Conservation (phyloP, 805 yeast species). For the Jamesozyma hellenica region DNA sequence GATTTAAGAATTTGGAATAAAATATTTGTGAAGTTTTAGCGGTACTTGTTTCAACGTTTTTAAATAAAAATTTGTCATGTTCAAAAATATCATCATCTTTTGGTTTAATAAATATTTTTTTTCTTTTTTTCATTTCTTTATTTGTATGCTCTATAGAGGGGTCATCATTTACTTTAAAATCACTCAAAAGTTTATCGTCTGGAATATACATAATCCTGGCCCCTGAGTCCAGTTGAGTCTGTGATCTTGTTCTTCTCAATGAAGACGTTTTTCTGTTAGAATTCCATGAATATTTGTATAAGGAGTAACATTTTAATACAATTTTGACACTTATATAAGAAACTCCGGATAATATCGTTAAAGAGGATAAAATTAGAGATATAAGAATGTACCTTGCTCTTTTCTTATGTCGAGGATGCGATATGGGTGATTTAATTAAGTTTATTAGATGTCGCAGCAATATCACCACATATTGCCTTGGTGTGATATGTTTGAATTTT, state of each 20-base stretch:
- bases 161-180: background rate
- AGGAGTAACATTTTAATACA: constrained; percentile 6
- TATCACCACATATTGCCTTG: constrained; percentile 9
- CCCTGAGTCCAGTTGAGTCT: constrained; percentile 22
- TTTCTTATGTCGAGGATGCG: constrained; percentile 15
- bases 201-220: constrained; percentile 27
- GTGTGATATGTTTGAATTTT: constrained; percentile 11
- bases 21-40: constrained; percentile 25
- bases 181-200: constrained; percentile 13
- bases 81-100: constrained; percentile 25
- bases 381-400: constrained; percentile 19
- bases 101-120: constrained; percentile 23
- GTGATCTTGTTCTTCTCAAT: constrained; percentile 24
- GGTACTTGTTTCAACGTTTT: constrained; percentile 19
- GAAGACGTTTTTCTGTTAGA: constrained; percentile 1
- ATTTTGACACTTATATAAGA: constrained; percentile 11
- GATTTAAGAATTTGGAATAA: constrained; percentile 60
- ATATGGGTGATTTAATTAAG: constrained; percentile 15
- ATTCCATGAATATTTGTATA: constrained; percentile 9
- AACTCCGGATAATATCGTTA: constrained; percentile 13
- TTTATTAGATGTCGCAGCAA: constrained; percentile 16
- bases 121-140: constrained; percentile 8
- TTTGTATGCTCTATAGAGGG: background rate
- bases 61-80: constrained; percentile 27
- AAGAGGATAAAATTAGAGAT: constrained; percentile 13